phyloP scores from a whole-genome alignment of 306 rosid species.

The Malus sieversii region DNA sequence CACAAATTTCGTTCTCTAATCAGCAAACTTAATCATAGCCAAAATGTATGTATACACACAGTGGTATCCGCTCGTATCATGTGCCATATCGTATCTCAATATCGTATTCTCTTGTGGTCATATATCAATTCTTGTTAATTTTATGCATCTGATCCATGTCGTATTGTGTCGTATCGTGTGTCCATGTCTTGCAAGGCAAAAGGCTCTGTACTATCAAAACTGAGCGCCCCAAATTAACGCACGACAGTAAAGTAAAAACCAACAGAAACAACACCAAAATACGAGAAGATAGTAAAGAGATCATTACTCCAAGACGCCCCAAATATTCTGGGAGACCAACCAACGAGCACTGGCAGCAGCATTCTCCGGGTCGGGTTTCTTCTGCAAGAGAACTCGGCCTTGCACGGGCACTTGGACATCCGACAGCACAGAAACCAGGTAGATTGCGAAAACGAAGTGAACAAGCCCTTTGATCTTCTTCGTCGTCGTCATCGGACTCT shows the following conservation, averaged over 20 bases:
- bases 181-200: too few relatives aligned
- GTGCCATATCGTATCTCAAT: fast-evolving
- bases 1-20: background rate
- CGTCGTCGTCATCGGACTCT: background rate
- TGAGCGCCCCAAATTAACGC: background rate
- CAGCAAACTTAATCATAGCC: background rate
- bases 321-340: slow-evolving; percentile 61
- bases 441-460: background rate
- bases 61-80: too few relatives aligned
- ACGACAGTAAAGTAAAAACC: background rate
- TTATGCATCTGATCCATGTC: too few relatives aligned
- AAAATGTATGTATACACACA: background rate
- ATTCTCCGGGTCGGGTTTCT: slow-evolving; percentile 60
- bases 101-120: too few relatives aligned
- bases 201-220: background rate
- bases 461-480: background rate
- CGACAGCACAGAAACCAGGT: slow-evolving; percentile 11
- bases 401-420: slow-evolving; percentile 15
- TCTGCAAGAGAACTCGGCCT: slow-evolving; percentile 27
- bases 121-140: too few relatives aligned
- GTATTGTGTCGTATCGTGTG: too few relatives aligned
- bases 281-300: slow-evolving; percentile 1
- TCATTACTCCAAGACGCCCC: slow-evolving; percentile 70
- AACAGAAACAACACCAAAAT: background rate
- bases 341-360: slow-evolving; percentile 80